Base-by-base conservation (phyloP, 1,284 basidiomycete genomes). In the Cutaneotrichosporon sp. region DNA sequence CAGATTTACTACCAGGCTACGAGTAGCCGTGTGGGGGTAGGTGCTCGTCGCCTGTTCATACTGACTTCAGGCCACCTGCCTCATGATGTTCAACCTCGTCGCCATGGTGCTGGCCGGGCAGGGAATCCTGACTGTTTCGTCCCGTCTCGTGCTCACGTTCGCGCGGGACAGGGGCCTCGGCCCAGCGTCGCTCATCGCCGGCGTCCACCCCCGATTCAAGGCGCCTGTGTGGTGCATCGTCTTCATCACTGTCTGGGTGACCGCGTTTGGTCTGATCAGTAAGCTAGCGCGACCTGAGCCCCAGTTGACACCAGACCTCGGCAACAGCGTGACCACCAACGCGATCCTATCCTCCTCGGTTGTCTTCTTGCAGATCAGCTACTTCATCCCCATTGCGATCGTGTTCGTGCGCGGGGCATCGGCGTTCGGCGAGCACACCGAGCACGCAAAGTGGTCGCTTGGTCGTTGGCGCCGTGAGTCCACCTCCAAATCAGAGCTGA, bases 241-340 rank as follows among this genome's bases (percentile, higher is more conserved):
- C 10, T 38, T 72, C 16, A 34, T 67, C 62, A 51, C 85, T 0
- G 62, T 70, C 4, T 82, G 87, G 63, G 73, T 74, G 56, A 69
- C 76, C 51, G 70, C 79, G 50, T 79, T 79, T 46, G 78, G 76
- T 81, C 86, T 69, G 71, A 86, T 63, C 80, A 88, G 40, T 58
- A 34, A 72, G 51, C 49, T 40, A 1, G 16, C 18, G 42, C 2
- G 18, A 18, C 11, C 40, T 2, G 14, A 6, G 5, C 11, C 10
- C 16, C 16, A 46, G 42, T 50, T 61, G 21, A 61, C 40, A 11
- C 34, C 73, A 4, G 88, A 84, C 66, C 62, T 83, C 53, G 88
- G 64, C 75, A 87, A 61, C 78, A 85, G 72, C 80, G 83, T 75
- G 77, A 81, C 82, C 0, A 71, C 82, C 58, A 81, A 82, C 68